Percentiles rank a stretch among this genome's conserved stretches.
Evolutionary conservation across 345 rosid genomes (phyloP).

Genomic region (Alliaria petiolata): DNA sequence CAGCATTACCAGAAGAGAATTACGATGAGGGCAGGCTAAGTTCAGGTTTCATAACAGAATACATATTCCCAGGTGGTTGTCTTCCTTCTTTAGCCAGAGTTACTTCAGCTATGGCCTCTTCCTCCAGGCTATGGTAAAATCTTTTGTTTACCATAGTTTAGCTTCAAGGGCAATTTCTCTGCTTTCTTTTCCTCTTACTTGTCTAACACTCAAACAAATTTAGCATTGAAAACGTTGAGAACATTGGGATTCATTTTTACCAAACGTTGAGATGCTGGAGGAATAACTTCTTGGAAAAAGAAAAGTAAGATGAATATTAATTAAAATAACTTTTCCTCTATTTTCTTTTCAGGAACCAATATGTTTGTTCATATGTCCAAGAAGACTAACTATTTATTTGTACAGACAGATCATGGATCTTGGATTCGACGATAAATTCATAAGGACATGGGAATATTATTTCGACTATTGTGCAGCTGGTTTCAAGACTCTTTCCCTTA

Average conservation of each 20-base stretch:
- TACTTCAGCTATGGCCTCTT: slow-evolving; percentile 64
- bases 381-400: too few species aligned
- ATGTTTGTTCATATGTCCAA: too few species aligned
- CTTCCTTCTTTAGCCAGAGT: slow-evolving; percentile 72
- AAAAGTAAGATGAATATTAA: slow-evolving; percentile 42
- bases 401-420: too few species aligned
- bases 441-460: too few species aligned
- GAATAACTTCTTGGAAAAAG: slow-evolving; percentile 57
- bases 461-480: too few species aligned
- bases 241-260: slow-evolving; percentile 78
- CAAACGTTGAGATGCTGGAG: slow-evolving; percentile 73
- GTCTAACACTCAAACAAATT: neutral
- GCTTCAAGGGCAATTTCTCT: neutral
- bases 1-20: slow-evolving; percentile 73
- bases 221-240: slow-evolving; percentile 79
- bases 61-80: slow-evolving; percentile 87
- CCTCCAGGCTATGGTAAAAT: slow-evolving; percentile 68
- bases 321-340: too few species aligned
- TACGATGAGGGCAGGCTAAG: slow-evolving; percentile 70
- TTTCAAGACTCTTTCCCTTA: too few species aligned
- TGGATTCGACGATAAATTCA: too few species aligned
- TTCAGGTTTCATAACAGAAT: slow-evolving; percentile 85
- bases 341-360: too few species aligned
- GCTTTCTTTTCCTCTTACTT: too few species aligned
- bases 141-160: neutral